Evolutionary conservation across 225 moss, liverwort and hornwort species (phyloP).

Genomic region (Pseudoscleropodium purum): DNA sequence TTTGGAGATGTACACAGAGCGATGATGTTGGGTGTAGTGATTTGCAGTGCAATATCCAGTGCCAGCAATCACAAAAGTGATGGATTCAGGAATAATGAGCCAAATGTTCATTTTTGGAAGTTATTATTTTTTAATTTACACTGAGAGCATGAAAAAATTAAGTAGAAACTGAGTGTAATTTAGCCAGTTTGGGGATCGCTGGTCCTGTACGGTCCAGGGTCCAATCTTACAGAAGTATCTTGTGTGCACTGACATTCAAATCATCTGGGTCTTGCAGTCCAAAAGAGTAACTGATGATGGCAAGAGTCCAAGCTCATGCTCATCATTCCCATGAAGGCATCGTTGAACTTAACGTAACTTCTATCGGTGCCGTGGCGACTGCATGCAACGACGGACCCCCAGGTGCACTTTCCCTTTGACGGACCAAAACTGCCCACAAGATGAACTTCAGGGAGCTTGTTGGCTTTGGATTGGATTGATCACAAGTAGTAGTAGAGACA

Average conservation of each 20-base stretch:
- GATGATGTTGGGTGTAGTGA: too few relatives aligned
- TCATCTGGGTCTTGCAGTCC: not conserved
- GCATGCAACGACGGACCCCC: not conserved
- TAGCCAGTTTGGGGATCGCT: too few relatives aligned
- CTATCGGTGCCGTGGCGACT: not conserved
- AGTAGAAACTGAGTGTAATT: too few relatives aligned
- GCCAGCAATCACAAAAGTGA: too few relatives aligned
- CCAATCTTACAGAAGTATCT: not conserved
- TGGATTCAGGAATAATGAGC: too few relatives aligned
- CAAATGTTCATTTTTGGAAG: too few relatives aligned
- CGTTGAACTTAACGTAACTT: too few relatives aligned
- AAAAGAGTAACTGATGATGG: not conserved
- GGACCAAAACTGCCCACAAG: not conserved
- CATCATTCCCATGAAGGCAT: not conserved
- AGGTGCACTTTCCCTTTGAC: not conserved
- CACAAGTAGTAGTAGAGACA: too few relatives aligned
- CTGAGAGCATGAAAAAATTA: too few relatives aligned
- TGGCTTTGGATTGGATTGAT: not conserved
- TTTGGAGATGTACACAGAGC: not conserved
- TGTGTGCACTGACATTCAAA: not conserved
- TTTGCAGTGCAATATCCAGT: too few relatives aligned
- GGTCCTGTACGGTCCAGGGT: too few relatives aligned
- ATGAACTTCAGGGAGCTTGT: not conserved
- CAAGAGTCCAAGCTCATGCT: not conserved
- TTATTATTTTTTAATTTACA: too few relatives aligned